Percentiles rank a stretch among this genome's conserved stretches.
These are phyloP conservation scores for Fusarium liriodendri DNA, from an alignment of 2,329 filamentous ascomycete genomes.

Conservation along the genomic window DNA sequence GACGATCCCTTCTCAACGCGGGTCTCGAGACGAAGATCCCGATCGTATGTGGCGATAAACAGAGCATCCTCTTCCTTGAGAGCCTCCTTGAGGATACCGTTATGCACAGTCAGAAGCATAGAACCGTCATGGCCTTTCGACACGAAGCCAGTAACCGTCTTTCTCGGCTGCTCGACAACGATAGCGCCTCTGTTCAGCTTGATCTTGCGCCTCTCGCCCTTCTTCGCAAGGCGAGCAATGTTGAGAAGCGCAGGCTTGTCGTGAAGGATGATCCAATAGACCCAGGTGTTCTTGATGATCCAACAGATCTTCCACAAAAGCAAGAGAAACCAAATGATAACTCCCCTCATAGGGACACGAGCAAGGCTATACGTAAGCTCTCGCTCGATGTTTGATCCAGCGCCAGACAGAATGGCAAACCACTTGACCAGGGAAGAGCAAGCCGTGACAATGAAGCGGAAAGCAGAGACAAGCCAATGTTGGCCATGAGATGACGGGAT, in stretches of 20 bases:
- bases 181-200: conserved; percentile 7
- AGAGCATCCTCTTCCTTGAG: conserved; percentile 6
- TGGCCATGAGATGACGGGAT: not conserved
- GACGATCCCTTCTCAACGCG: not conserved
- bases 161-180: conserved; percentile 19
- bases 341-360: not conserved
- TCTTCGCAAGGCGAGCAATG: conserved; percentile 21
- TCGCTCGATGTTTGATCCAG: conserved; percentile 23
- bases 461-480: not conserved
- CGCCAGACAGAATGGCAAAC: conserved; percentile 25
- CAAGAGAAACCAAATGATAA: conserved; percentile 7
- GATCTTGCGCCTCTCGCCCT: conserved; percentile 27
- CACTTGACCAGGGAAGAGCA: conserved; percentile 18
- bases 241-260: conserved; percentile 18
- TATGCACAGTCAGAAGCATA: conserved; percentile 16
- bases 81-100: conserved; percentile 14
- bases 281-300: conserved; percentile 23
- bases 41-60: conserved; percentile 19
- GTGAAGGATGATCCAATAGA: conserved; percentile 28
- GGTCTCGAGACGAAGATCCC: conserved; percentile 14
- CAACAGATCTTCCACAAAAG: conserved; percentile 17
- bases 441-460: not conserved
- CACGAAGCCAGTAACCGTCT: conserved; percentile 23
- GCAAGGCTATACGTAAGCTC: conserved; percentile 20
- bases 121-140: conserved; percentile 8